A percentile compares a stretch with the other conserved stretches of the same genome.
These are phyloP conservation scores for Cryptosporidium baileyi DNA, from an alignment of 169 alveolate species.

Conservation along the genomic window DNA sequence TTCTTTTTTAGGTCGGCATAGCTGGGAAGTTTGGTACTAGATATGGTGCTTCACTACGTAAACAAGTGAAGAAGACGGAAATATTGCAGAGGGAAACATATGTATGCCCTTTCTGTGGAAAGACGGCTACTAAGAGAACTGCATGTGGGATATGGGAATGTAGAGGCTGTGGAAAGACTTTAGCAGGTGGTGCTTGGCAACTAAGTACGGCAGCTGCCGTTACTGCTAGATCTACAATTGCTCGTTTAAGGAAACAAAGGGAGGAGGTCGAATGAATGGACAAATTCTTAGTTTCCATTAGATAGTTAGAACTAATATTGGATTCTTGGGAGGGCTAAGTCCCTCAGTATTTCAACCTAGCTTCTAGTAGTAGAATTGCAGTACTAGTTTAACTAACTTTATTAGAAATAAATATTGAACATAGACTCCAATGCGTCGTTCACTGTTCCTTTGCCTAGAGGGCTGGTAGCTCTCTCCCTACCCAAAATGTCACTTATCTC, in stretches of 20 bases:
- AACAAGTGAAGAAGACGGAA: constrained; percentile 94
- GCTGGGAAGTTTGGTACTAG: constrained; percentile 98
- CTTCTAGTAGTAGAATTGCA: background rate
- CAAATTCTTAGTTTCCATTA: background rate
- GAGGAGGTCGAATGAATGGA: constrained; percentile 49
- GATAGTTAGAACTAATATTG: background rate
- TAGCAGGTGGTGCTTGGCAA: constrained; percentile 98
- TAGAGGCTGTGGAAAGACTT: constrained; percentile 90
- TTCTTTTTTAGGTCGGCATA: constrained; percentile 92
- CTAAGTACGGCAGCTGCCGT: constrained; percentile 94
- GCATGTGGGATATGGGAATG: constrained; percentile 98
- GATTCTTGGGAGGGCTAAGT: constrained; percentile 5
- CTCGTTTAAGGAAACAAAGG: constrained; percentile 77
- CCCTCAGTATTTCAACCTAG: too few species aligned
- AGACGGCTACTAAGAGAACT: constrained; percentile 76
- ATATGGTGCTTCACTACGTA: constrained; percentile 97
- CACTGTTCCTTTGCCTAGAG: constrained; percentile 28
- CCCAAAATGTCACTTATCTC: constrained; percentile 37
- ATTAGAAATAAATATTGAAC: constrained; percentile 1
- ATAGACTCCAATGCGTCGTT: constrained; percentile 41
- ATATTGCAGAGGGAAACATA: constrained; percentile 91
- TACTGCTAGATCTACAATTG: constrained; percentile 89
- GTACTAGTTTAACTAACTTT: background rate
- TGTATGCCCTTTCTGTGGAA: constrained; percentile 96
- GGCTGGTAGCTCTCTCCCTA: constrained; percentile 7